Base-by-base conservation (phyloP, 2,329 filamentous ascomycete genomes). In the Ceratocystis huliohia region DNA sequence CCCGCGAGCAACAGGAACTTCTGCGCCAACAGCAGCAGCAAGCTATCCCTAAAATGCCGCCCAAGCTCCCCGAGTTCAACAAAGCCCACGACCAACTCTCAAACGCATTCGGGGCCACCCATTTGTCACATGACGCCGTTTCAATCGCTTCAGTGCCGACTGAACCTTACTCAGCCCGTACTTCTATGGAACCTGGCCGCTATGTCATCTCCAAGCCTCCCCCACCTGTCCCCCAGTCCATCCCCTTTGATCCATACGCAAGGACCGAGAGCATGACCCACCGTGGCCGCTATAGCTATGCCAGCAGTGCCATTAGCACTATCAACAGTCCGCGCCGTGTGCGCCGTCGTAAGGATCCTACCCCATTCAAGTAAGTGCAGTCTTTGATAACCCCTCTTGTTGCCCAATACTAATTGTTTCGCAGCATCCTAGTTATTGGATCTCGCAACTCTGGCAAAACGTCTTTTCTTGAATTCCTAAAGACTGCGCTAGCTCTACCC, bases 211-310 rank as follows among this genome's bases (percentile, higher is more conserved):
- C 73, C 70, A 76, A 71, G 76, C 74, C 69, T 75, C 84, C 85
- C 1, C 84, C 84, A 61, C 37, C 37, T 41, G 82, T 79, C 74
- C 82, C 82, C 67, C 53, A 57, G 53, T 82, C 82, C 61, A 63
- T 63, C 15, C 82, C 80, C 72, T 81, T 83, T 69, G 91, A 96
- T 72, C 88, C 89, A 15, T 94, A 94, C 73, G 85, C 88, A 59
- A 84, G 89, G 69, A 87, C 88, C 45, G 90, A 95, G 79, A 96
- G 93, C 81, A 96, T 97, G 90, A 92, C 93, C 71, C 88, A 97
- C 76, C 91, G 94, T 71, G 91, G 93, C 68, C 88, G 94, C 70
- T 96, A 96, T 78, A 96, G 92, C 78, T 97, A 96, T 77, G 91
- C 93, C 67, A 96, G 89, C 78, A 95, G 89, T 76, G 88, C 89